Conservation (phyloP, 1,284 basidiomycete species). For the Ganoderma lucidum region DNA sequence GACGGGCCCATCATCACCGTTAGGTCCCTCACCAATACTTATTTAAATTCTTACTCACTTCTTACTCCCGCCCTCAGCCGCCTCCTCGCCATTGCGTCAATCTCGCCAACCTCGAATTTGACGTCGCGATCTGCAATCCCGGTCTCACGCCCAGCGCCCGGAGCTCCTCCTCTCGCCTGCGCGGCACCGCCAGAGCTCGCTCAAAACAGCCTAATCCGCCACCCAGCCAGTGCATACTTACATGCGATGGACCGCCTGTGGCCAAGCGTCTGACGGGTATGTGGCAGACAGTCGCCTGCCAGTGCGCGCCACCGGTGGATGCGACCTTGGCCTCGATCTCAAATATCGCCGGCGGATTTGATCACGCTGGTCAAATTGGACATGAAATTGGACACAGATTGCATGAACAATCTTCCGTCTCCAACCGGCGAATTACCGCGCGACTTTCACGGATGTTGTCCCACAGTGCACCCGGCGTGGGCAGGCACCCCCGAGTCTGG, state of each 20-base stretch:
- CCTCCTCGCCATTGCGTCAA: conserved; percentile 9
- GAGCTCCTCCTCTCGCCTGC: conserved; percentile 6
- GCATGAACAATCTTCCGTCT: conserved; percentile 8
- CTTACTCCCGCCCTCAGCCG: too few species aligned
- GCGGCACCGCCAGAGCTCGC: conserved; percentile 3
- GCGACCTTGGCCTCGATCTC: conserved; percentile 10
- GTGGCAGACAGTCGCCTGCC: conserved; percentile 18
- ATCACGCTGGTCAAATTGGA: conserved; percentile 26
- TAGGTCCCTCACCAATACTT: conserved; percentile 10
- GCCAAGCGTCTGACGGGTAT: conserved; percentile 1
- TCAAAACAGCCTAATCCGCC: neutral
- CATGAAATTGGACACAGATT: conserved; percentile 13
- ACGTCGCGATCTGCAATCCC: conserved; percentile 30
- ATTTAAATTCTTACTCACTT: neutral
- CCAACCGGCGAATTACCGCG: conserved; percentile 1
- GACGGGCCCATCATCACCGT: conserved; percentile 23
- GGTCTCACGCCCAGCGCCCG: conserved; percentile 28
- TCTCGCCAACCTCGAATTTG: conserved; percentile 29
- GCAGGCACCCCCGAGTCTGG: neutral
- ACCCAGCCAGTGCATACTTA: neutral
- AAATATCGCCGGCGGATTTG: conserved; percentile 23
- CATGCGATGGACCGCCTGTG: neutral
- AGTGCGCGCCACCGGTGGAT: neutral
- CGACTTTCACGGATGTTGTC: neutral
- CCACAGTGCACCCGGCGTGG: neutral